A percentile compares a stretch with the other conserved stretches of the same genome.
Evolutionary conservation across 169 alveolate genomes (phyloP).

Genomic region (Eimeria necatrix): DNA sequence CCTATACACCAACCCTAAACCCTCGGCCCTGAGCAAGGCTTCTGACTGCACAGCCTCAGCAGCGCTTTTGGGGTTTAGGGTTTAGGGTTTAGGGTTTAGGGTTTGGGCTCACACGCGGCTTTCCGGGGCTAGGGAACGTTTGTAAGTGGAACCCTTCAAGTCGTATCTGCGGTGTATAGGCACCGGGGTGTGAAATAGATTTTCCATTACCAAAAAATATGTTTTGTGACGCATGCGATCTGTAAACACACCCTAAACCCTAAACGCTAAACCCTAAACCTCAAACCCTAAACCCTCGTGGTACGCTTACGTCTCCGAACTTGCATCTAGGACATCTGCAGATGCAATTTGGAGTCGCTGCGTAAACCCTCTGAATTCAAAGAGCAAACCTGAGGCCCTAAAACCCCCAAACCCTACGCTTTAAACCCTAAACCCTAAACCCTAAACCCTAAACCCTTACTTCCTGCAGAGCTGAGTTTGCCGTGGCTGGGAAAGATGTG

Average conservation of each 20-base stretch:
- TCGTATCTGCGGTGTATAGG: slow-evolving; percentile 81
- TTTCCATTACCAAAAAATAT: slow-evolving; percentile 97
- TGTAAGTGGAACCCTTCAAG: slow-evolving; percentile 71
- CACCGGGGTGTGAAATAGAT: slow-evolving; percentile 95
- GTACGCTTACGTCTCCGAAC: no score
- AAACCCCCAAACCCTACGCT: neutral
- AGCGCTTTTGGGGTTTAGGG: slow-evolving; percentile 32
- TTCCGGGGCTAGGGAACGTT: slow-evolving; percentile 48
- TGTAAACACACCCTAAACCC: neutral
- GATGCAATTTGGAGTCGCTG: no score
- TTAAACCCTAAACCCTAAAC: neutral
- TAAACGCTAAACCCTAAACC: neutral
- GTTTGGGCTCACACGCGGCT: slow-evolving; percentile 32
- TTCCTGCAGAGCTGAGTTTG: slow-evolving; percentile 9
- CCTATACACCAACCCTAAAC: no score
- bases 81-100: slow-evolving; percentile 18
- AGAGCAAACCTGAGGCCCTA: neutral
- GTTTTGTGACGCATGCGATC: slow-evolving; percentile 84
- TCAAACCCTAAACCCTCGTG: neutral
- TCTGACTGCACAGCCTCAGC: neutral
- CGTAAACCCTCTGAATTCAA: no score
- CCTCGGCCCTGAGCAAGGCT: no score
- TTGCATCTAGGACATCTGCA: no score
- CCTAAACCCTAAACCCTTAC: neutral
- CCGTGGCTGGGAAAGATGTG: slow-evolving; percentile 79